Base-by-base conservation (phyloP, 495 filamentous ascomycete genomes). In the Annulohypoxylon stygium region DNA sequence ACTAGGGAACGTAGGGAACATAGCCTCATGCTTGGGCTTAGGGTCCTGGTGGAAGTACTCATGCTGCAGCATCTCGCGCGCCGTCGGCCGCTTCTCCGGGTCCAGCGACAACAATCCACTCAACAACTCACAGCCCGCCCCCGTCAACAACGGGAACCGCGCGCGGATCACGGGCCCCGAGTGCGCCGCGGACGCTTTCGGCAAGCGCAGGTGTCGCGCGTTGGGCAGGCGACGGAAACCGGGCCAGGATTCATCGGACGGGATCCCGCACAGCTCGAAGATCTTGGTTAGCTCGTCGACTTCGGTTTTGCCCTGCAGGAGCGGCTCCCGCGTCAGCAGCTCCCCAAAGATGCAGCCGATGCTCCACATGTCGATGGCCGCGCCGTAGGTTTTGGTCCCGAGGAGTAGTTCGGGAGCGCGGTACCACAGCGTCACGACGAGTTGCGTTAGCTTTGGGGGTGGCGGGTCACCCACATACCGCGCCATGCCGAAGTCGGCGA, bases 351-450 rank as follows among this genome's bases (percentile, higher is more conserved):
- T 96, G 83, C 96, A 99, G 11, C 96, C 96, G 8, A 98, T 83
- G 80, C 92, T 95, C 96, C 96, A 99, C 86, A 97, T 90, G 82
- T 99, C 96, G 66, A 99, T 86, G 70, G 92, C 89, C 0, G 83
- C 78, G 54, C 88, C 91, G 84, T 99, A 99, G 20, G 86, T 87
- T 41, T 88, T 86, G 1, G 93, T 87, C 26, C 96, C 96, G 10
- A 99, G 87, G 4, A 99, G 88, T 16, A 99, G 86, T 79, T 98
- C 96, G 0, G 96, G 96, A 0, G 93, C 87, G 30, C 96, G 92
- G 81, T 99, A 99, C 96, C 96, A 99, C 7, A 99, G 90, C 4
- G 96, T 99, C 18, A 98, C 96, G 68, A 99, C 95, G 18, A 98
- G 89, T 79, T 96, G 92, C 8, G 96, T 98, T 60, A 98, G 86